Evolutionary conservation across 306 rosid species (phyloP).

Genomic region (Pyrus pyrifolia): DNA sequence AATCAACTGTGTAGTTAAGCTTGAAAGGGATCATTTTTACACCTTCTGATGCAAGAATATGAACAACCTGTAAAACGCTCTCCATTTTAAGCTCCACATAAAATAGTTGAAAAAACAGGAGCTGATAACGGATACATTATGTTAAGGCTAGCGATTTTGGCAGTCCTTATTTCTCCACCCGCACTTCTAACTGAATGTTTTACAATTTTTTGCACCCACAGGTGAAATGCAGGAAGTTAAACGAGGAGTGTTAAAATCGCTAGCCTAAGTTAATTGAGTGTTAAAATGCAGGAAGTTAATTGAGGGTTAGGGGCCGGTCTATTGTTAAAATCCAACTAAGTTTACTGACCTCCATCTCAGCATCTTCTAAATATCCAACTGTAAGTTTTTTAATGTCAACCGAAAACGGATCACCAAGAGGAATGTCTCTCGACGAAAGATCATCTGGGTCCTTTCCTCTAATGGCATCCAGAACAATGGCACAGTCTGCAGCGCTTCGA

Average conservation of each 20-base stretch:
- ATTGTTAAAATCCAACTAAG: background rate
- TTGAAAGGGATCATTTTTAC: conserved; percentile 69
- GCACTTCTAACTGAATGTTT: no score
- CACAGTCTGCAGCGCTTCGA: conserved; percentile 74
- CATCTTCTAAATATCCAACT: conserved; percentile 79
- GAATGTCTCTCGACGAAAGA: conserved; percentile 56
- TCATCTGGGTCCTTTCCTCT: conserved; percentile 78
- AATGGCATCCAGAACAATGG: conserved; percentile 55
- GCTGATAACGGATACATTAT: no score
- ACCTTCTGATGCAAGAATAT: conserved; percentile 53
- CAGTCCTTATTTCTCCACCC: no score
- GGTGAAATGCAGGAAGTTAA: no score
- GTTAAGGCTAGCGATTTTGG: no score
- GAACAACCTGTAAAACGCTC: conserved; percentile 39
- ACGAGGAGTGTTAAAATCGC: no score
- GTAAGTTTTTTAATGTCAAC: conserved; percentile 61
- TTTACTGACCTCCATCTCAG: conserved; percentile 63
- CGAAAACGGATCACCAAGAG: conserved; percentile 57
- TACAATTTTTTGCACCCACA: no score
- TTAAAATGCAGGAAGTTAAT: no score
- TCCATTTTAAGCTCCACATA: background rate
- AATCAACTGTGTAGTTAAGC: conserved; percentile 61
- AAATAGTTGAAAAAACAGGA: background rate
- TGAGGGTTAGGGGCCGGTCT: background rate
- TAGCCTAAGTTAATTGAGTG: background rate